These are phyloP conservation scores for Claviceps pazoutovae DNA, from an alignment of 2,329 filamentous ascomycete genomes.

Conservation along the genomic window DNA sequence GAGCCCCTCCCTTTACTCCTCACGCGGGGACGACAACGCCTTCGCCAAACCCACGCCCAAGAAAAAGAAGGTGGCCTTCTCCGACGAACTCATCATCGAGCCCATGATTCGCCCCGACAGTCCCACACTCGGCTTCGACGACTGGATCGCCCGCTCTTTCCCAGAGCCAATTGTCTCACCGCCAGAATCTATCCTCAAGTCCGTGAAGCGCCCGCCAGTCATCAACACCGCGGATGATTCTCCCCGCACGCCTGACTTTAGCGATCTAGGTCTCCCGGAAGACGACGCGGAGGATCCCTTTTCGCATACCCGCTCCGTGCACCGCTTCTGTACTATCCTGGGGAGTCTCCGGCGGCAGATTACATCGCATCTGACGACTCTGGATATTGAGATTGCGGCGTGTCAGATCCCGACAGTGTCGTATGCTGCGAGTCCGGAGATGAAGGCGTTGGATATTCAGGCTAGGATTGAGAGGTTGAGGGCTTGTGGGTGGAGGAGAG, in stretches of 20 bases:
- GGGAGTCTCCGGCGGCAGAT: conserved; percentile 35
- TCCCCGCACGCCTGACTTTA: conserved; percentile 4
- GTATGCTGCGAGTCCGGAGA: conserved; percentile 18
- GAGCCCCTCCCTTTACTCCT: conserved; percentile 22
- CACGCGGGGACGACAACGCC: conserved; percentile 2
- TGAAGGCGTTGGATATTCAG: conserved; percentile 27
- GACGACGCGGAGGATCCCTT: conserved; percentile 18
- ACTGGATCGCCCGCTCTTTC: conserved; percentile 18
- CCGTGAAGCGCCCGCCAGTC: conserved; percentile 1
- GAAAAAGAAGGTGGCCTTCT: conserved; percentile 28
- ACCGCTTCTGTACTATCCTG: conserved; percentile 36
- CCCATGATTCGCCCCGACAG: conserved; percentile 44
- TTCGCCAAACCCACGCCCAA: conserved; percentile 10
- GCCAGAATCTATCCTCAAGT: conserved; percentile 10
- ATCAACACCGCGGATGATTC: not conserved
- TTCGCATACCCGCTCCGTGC: conserved; percentile 28
- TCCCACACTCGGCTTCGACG: conserved; percentile 43
- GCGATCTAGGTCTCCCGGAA: conserved; percentile 1
- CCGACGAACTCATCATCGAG: conserved; percentile 18
- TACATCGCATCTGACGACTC: conserved; percentile 29
- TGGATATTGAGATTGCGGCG: conserved; percentile 26
- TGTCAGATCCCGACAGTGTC: conserved; percentile 13
- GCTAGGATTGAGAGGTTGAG: conserved; percentile 41
- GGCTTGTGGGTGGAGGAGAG: conserved; percentile 39
- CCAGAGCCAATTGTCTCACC: conserved; percentile 8